Base-by-base conservation (phyloP, 495 filamentous ascomycete genomes). In the Amniculicola lignicola region DNA sequence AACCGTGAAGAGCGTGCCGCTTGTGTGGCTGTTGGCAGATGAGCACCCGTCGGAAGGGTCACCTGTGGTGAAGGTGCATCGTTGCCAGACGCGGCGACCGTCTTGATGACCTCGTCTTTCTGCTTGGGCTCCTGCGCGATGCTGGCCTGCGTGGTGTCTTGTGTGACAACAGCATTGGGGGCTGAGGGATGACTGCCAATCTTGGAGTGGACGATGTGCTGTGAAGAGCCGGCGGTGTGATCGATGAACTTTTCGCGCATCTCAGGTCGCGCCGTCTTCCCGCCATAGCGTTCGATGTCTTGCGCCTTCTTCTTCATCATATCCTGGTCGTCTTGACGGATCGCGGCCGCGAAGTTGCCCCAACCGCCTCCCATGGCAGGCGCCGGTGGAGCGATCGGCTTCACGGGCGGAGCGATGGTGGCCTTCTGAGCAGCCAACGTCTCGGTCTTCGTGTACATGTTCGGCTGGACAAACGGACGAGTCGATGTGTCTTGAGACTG, bases 311-410 rank as follows among this genome's bases (percentile, higher is more conserved):
- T 62, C 23, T 19, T 39, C 12, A 23, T 28, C 16, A 38, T 24
- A 10, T 10, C 44, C 25, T 45, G 36, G 16, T 61, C 58, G 21
- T 61, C 51, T 18, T 29, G 53, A 12, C 45, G 56, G 22, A 60
- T 64, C 2, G 16, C 16, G 22, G 50, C 42, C 24, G 27, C 18
- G 45, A 51, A 51, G 23, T 64, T 55, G 11, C 41, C 33, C 55
- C 50, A 64, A 28, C 61, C 54, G 29, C 33, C 62, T 62, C 22
- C 24, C 51, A 11, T n/a, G n/a, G n/a, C n/a, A n/a, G n/a, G n/a
- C n/a, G 41, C 55, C 10, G 67, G 67, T 12, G 67, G 67, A 50
- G 56, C 67, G 40, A 70, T 70, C 9, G 63, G 67, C 0, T 58
- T n/a, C n/a, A n/a, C 63, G 12, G 68, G 68, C 42, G 44, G 45